Evolutionary conservation across 2,329 filamentous ascomycete genomes (phyloP), one percentile per base, ranked within the genome.

Genomic region (Aspergillus eucalypticola): DNA sequence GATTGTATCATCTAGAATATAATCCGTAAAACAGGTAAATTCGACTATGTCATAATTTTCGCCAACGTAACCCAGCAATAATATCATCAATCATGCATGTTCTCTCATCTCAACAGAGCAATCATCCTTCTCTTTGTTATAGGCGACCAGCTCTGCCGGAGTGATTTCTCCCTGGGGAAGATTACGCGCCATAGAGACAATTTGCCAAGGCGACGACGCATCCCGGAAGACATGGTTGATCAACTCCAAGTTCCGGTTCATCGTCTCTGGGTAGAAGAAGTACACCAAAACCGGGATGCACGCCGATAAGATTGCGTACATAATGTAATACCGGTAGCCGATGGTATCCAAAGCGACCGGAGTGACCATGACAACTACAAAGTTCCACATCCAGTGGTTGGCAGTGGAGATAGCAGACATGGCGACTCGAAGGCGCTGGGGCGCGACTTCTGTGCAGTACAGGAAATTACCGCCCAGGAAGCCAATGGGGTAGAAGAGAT

Each of bases 331-430:
- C 56, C 77, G 72, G 67, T 82, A 85, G 0, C 76, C 74, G 61
- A 85, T 84, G 39, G 79, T 82, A 3, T 77, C 73, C 60, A 88
- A 83, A 5, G 84, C 83, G 3, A 84, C 79, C 0, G 86, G 86
- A 0, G 86, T 87, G 48, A 88, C 82, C 81, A 87, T 86, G 48
- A 88, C 86, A 29, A 88, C 84, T 64, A 88, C 76, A 71, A 88
- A 88, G 71, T 86, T 85, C 72, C 81, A 82, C 7, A 82, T 69
- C 83, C 83, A 86, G 71, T 85, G 82, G 0, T 86, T 88, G 2
- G 82, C 83, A 15, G 88, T 75, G 1, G 86, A 86, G 67, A 87
- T 87, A 49, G 84, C 83, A n/a, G 84, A 82, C 62, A 67, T 67
- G 23, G 79, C 77, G 15, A 82, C 84, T 58, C 85, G 80, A 42